These are phyloP conservation scores for Pascua sp. DNA, from an alignment of 1,284 basidiomycete species.

Conservation along the genomic window DNA sequence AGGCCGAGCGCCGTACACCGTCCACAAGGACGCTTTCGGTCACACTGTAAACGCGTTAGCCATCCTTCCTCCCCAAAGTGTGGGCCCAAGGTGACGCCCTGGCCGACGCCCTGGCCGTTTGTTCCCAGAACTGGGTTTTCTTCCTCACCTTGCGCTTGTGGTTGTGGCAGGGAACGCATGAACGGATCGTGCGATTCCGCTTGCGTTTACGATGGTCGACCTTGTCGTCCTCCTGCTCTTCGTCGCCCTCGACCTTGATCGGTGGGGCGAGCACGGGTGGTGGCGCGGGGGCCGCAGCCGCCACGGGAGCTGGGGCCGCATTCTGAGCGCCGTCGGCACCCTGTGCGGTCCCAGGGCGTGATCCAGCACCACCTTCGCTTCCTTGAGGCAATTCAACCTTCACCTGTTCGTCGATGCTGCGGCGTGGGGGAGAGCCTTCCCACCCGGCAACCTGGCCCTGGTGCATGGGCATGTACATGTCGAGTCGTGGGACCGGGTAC, in stretches of 20 bases:
- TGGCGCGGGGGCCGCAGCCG: too few species aligned
- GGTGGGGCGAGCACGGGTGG: neutral
- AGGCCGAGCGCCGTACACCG: conserved; percentile 66
- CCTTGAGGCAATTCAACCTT: too few species aligned
- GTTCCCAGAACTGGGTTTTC: too few species aligned
- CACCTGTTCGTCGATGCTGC: neutral
- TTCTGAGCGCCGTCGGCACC: neutral
- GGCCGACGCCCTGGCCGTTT: too few species aligned
- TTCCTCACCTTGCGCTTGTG: conserved; percentile 77
- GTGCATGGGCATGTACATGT: neutral
- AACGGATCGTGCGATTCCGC: conserved; percentile 81
- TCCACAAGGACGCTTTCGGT: conserved; percentile 63
- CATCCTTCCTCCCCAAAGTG: neutral
- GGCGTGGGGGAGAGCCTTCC: too few species aligned
- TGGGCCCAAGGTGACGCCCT: neutral
- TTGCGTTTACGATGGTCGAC: conserved; percentile 59
- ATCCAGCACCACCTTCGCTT: neutral
- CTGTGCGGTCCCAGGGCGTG: conserved; percentile 1
- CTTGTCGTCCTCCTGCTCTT: conserved; percentile 31
- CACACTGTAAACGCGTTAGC: conserved; percentile 35
- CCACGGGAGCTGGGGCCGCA: neutral
- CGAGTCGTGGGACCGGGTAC: too few species aligned
- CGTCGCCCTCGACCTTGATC: conserved; percentile 1
- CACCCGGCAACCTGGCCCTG: too few species aligned
- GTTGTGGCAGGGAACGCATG: conserved; percentile 85